Conservation (phyloP, 2,329 filamentous ascomycete genomes). For the Alternaria sp. region DNA sequence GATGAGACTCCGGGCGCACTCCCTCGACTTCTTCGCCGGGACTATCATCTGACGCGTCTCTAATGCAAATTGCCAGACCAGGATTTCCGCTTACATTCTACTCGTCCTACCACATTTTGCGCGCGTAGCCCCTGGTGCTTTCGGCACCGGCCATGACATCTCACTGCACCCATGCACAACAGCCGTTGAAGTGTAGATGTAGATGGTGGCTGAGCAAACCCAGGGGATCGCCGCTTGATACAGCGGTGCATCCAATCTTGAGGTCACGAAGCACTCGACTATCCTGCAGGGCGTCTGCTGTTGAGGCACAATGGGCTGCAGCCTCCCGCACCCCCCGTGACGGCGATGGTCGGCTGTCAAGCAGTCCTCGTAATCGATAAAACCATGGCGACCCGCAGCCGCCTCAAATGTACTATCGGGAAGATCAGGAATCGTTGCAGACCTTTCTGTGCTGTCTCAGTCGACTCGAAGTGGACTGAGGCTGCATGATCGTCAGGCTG, state of each 20-base stretch:
- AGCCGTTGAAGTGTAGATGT: conserved; percentile 44
- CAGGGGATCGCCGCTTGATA: conserved; percentile 33
- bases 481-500: conserved; percentile 24
- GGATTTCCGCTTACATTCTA: conserved; percentile 33
- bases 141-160: conserved; percentile 37
- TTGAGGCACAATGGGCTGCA: conserved; percentile 42
- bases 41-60: conserved; percentile 43
- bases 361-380: conserved; percentile 30
- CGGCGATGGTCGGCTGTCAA: conserved; percentile 36
- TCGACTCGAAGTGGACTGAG: conserved; percentile 26
- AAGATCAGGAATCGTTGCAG: conserved; percentile 32
- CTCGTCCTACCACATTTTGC: conserved; percentile 32
- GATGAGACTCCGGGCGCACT: conserved; percentile 31
- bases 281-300: conserved; percentile 39
- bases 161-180: conserved; percentile 39
- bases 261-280: conserved; percentile 41
- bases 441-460: conserved; percentile 40
- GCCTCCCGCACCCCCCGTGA: conserved; percentile 47
- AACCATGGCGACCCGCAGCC: conserved; percentile 46
- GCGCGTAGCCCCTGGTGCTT: conserved; percentile 19
- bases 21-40: conserved; percentile 27
- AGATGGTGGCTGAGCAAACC: conserved; percentile 45
- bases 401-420: conserved; percentile 37
- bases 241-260: conserved; percentile 29
- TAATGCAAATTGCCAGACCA: conserved; percentile 32